Evolutionary conservation across 805 yeast genomes (phyloP), one percentile per base, ranked within the genome.

Genomic region (Phaffomyces thermotolerans): DNA sequence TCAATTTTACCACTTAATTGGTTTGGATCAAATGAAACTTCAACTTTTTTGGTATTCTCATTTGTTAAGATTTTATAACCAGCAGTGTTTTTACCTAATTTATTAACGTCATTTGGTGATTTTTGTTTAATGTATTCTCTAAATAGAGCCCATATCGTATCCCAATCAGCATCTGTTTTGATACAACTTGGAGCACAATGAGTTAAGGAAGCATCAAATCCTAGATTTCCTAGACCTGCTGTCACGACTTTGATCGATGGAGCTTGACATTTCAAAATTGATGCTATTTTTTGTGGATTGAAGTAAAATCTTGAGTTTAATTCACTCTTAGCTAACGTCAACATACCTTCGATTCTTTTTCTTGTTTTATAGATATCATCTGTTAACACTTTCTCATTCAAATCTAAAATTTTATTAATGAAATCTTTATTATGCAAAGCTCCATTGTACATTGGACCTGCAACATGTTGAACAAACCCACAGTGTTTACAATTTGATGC

Each of bases 361-460:
- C 75, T 70, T 0, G 99, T 93, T 39, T 83, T 84, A 61, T 87
- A 93, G 0, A 75, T 69, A 6, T 70, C 74, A 24, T 71, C 70
- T 43, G 73, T 78, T 20, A 79, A 72, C 8, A 62, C 62, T 3
- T 58, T 65, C 23, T 62, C 57, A 56, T 80, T 75, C 50, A 79
- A 64, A n/a, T 71, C 68, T 43, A 87, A 69, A 37, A 90, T 72
- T 51, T 69, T 75, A 24, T 76, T 69, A 36, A 91, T 69, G 55
- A 91, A 93, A 17, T 73, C 77, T 23, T 62, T 59, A 57, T 83
- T 75, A 57, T 91, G 98, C 45, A 93, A 63, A 7, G 73, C 69
- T 0, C 89, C 95, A 10, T 80, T 89, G 85, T 95, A 93, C 96
- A 93, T 85, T 47, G 99, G 99, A 4, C 99, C 99, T 8, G 91